Conservation (phyloP, 2,329 filamentous ascomycete species). For the Colletotrichum shisoi region DNA sequence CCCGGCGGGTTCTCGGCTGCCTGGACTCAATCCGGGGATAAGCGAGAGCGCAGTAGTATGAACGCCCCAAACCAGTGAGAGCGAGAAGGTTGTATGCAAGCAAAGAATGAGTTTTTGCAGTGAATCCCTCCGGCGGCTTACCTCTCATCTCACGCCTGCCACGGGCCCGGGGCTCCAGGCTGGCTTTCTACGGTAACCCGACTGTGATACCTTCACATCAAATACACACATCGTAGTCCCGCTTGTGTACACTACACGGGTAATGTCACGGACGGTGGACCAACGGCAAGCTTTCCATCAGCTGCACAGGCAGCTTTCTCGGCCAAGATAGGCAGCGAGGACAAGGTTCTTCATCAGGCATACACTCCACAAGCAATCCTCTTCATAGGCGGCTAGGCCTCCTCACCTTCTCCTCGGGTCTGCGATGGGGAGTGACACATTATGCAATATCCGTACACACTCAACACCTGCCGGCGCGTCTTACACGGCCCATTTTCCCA, state of each 20-base stretch:
- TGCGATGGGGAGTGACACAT: not conserved
- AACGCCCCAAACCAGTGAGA: not conserved
- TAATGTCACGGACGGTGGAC: not conserved
- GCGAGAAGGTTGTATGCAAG: no score
- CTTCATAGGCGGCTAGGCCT: no score
- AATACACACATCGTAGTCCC: not conserved
- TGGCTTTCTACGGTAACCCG: not conserved
- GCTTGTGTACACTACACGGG: not conserved
- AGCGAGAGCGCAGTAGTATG: not conserved
- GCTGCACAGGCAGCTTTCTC: not conserved
- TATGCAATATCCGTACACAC: not conserved
- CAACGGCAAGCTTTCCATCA: not conserved
- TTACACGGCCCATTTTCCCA: not conserved
- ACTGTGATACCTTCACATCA: not conserved
- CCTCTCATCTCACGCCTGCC: no score
- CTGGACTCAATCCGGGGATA: conserved; percentile 11
- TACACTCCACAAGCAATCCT: not conserved
- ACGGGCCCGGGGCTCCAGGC: not conserved
- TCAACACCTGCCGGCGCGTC: not conserved
- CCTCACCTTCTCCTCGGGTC: no score
- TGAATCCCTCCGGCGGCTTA: not conserved
- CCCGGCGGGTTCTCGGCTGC: not conserved
- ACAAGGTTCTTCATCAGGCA: not conserved
- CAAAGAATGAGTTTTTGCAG: no score
- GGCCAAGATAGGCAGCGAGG: not conserved